Evolutionary conservation across 768 basidiomycete genomes (phyloP).

Genomic region (Termitomyces bulborhizus): DNA sequence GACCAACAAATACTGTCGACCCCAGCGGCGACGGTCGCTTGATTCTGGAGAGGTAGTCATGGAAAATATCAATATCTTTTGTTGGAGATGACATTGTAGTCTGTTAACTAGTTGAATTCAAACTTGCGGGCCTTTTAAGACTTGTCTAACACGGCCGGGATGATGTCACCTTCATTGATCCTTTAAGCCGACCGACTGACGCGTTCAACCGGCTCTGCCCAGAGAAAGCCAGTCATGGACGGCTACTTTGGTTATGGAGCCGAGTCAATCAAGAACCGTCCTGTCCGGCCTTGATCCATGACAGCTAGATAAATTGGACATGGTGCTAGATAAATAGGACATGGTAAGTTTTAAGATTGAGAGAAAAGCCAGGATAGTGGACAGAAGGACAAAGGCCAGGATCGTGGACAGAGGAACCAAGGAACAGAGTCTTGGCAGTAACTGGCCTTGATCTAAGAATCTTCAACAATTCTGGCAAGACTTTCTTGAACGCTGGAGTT

Average conservation of each 20-base stretch:
- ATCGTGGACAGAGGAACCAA: no score
- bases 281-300: neutral
- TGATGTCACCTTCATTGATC: neutral
- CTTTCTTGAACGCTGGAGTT: neutral
- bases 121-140: neutral
- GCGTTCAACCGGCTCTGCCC: neutral
- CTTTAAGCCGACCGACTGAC: neutral
- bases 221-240: neutral
- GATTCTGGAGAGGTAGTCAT: conserved; percentile 5
- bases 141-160: neutral
- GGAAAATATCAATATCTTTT: neutral
- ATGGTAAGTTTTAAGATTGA: neutral
- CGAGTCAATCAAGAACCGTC: no score
- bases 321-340: neutral
- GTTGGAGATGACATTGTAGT: neutral
- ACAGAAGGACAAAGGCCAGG: neutral
- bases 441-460: neutral
- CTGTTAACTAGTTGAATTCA: no score
- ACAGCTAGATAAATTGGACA: neutral
- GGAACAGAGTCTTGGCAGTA: neutral
- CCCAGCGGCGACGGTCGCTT: conserved; percentile 8
- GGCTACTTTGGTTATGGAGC: neutral
- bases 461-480: neutral
- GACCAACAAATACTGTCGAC: conserved; percentile 8
- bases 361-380: neutral